A percentile compares a stretch with the other conserved stretches of the same genome.
Evolutionary conservation across 108 stramenopile genomes (phyloP).

Genomic region (Cyclostephanos tholiformis): DNA sequence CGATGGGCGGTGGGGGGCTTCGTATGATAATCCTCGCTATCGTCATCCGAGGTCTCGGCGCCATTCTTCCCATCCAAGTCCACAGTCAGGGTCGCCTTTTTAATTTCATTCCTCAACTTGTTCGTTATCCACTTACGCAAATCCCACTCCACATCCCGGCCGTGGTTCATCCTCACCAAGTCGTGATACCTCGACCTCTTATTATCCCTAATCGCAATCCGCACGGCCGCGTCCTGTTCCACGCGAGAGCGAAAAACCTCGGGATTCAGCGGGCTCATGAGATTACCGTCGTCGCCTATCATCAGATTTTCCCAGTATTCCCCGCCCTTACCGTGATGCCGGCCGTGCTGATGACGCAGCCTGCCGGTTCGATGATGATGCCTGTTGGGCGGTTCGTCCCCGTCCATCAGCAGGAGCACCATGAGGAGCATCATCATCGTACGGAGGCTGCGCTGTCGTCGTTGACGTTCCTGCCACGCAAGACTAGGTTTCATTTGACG

Average conservation of each 20-base stretch:
- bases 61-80: conserved; percentile 16
- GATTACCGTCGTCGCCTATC: conserved; percentile 33
- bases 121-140: conserved; percentile 55
- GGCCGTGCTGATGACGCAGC: background rate
- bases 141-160: conserved; percentile 53
- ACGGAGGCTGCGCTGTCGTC: conserved; percentile 73
- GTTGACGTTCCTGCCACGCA: conserved; percentile 78
- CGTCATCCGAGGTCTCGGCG: conserved; percentile 8
- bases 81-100: background rate
- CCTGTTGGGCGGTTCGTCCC: conserved; percentile 61
- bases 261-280: conserved; percentile 6
- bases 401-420: conserved; percentile 82
- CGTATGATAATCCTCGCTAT: background rate
- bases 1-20: background rate
- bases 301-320: background rate
- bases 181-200: conserved; percentile 45
- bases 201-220: conserved; percentile 9
- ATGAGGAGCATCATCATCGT: conserved; percentile 82
- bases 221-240: conserved; percentile 27
- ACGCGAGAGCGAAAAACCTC: conserved; percentile 15
- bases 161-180: conserved; percentile 59
- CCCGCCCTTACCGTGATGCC: background rate
- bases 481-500: background rate
- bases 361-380: conserved; percentile 10
- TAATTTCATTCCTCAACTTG: conserved; percentile 18